Percentiles rank a stretch among this genome's conserved stretches.
Evolutionary conservation across 2,329 filamentous ascomycete genomes (phyloP).

Genomic region (Coleophoma eucalyptorum): DNA sequence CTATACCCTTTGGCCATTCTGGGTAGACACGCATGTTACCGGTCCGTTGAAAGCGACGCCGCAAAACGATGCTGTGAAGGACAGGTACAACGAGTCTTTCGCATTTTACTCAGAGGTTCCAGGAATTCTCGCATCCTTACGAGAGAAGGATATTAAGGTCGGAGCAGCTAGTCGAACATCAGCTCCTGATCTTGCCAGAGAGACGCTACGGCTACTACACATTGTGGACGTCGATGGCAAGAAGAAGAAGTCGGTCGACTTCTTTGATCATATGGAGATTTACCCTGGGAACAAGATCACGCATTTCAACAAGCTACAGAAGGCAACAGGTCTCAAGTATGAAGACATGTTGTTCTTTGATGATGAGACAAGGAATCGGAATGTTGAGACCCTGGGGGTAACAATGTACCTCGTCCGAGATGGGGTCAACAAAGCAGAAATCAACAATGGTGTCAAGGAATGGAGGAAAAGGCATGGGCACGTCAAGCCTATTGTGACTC

Average conservation of each 20-base stretch:
- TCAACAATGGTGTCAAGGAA: conserved; percentile 74
- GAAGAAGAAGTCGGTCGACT: conserved; percentile 44
- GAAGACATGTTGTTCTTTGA: conserved; percentile 96
- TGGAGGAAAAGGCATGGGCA: conserved; percentile 65
- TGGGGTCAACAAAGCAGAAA: conserved; percentile 71
- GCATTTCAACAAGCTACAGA: conserved; percentile 74
- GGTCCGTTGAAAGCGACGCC: conserved; percentile 59
- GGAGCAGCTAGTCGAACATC: conserved; percentile 78
- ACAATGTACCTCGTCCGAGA: conserved; percentile 80
- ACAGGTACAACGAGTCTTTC: conserved; percentile 62
- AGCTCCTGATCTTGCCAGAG: conserved; percentile 73
- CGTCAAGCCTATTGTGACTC: neutral
- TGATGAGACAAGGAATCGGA: conserved; percentile 81
- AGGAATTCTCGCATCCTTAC: conserved; percentile 54
- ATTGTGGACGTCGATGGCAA: conserved; percentile 33
- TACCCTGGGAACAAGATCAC: conserved; percentile 79
- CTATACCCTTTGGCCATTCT: conserved; percentile 99
- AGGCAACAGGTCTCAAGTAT: conserved; percentile 66
- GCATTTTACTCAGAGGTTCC: conserved; percentile 70
- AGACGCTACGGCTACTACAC: conserved; percentile 75
- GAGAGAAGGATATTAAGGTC: conserved; percentile 45
- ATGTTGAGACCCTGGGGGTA: conserved; percentile 76
- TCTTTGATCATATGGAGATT: conserved; percentile 62
- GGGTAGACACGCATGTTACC: conserved; percentile 90
- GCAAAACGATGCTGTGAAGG: conserved; percentile 38